Conservation (phyloP, 257 asterid genomes). For the Plectranthus barbatus region DNA sequence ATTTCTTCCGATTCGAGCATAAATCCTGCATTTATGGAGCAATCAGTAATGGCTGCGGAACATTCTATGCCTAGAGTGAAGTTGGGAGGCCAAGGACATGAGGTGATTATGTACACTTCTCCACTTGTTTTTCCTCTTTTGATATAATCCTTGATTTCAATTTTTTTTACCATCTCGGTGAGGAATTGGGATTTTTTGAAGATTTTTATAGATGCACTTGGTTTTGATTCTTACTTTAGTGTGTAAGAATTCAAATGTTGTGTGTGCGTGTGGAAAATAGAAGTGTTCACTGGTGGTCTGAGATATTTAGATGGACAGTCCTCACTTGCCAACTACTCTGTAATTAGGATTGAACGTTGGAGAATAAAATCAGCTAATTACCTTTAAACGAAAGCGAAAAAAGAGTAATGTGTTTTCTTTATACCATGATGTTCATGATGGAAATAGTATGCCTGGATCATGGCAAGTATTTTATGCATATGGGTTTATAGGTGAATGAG, state of each 20-base stretch:
- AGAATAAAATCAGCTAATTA: no score
- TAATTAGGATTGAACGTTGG: not conserved
- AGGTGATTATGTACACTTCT: slow-evolving; percentile 15
- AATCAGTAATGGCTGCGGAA: slow-evolving; percentile 20
- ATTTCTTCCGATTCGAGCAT: not conserved
- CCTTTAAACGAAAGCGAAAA: not conserved
- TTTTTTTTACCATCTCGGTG: not conserved
- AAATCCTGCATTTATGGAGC: not conserved
- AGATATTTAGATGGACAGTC: not conserved
- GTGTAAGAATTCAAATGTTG: not conserved
- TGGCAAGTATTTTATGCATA: not conserved
- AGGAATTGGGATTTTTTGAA: not conserved
- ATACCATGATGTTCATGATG: not conserved
- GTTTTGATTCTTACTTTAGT: not conserved
- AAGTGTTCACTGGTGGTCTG: not conserved
- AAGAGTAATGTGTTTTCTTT: not conserved
- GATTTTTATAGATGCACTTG: not conserved
- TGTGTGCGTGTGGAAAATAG: not conserved
- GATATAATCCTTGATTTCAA: not conserved
- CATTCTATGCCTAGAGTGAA: slow-evolving; percentile 35
- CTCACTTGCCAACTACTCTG: not conserved
- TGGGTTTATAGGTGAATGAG: not conserved
- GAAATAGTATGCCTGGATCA: not conserved
- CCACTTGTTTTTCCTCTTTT: not conserved
- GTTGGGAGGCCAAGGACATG: slow-evolving; percentile 48